A percentile compares a stretch with the other conserved stretches of the same genome.
Evolutionary conservation across 768 basidiomycete species (phyloP).

Genomic region (Leccinellum luteum): DNA sequence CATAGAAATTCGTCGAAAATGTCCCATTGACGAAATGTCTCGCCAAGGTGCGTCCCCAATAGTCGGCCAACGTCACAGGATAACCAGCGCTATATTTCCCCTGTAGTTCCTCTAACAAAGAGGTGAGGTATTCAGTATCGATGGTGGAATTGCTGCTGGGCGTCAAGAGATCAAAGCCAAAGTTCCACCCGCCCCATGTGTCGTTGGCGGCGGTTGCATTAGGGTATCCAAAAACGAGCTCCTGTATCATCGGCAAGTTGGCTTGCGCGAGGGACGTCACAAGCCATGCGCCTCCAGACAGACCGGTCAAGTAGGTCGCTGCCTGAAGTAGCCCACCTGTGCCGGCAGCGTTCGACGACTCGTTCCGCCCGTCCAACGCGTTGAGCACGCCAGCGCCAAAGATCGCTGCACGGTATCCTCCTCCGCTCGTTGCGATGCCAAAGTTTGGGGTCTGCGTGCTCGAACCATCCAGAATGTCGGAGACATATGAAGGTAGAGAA

Average conservation of each 20-base stretch:
- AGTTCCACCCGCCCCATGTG: constrained; percentile 36
- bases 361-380: constrained; percentile 50
- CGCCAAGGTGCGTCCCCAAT: constrained; percentile 27
- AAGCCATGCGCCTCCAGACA: constrained; percentile 45
- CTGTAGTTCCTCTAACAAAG: constrained; percentile 25
- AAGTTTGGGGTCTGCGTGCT: constrained; percentile 33
- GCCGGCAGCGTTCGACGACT: constrained; percentile 39
- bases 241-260: constrained; percentile 39
- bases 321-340: constrained; percentile 52
- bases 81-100: constrained; percentile 33
- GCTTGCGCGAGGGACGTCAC: constrained; percentile 40
- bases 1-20: constrained; percentile 28
- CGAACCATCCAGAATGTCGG: constrained; percentile 26
- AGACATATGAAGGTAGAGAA: constrained; percentile 35
- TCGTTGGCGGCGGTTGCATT: constrained; percentile 13
- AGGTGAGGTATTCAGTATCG: constrained; percentile 14
- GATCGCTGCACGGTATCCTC: constrained; percentile 54
- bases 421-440: constrained; percentile 54
- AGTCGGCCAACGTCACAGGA: constrained; percentile 29
- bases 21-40: constrained; percentile 42
- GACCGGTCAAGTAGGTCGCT: constrained; percentile 50
- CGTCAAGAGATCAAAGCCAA: constrained; percentile 15
- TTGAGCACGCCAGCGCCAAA: constrained; percentile 51
- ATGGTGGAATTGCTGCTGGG: constrained; percentile 21
- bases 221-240: constrained; percentile 35